Evolutionary conservation across 2,329 filamentous ascomycete species (phyloP), one percentile per base, ranked within the genome.

Genomic region (Exophiala calicioides): DNA sequence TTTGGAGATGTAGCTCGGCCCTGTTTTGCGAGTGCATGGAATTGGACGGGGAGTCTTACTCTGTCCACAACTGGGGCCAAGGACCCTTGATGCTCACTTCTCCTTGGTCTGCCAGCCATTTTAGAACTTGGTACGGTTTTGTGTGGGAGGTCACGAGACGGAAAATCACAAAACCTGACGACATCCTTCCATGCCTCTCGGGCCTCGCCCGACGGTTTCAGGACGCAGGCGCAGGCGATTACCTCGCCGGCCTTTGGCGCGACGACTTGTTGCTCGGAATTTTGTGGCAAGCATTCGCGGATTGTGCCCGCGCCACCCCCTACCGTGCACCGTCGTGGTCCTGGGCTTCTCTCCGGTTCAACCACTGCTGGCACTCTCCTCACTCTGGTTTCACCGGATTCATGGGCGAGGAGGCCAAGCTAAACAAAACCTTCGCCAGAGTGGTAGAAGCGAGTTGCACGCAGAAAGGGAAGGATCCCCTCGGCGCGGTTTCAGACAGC

Each of bases 1-100:
- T 48, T 26, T 48, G 39, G 40, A 39, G 45, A 27, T 48, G 45
- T 40, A 27, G 12, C 24, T 27, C 24, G 7, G 24, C 24, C 7
- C 24, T 27, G 24, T 12, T 27, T 12, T 27, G 24, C 24, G 24
- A 27, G 24, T 27, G 24, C 24, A 27, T 27, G 24, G 24, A 27
- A 27, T 12, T 27, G 24, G 24, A 27, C 24, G 24, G 24, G 12
- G 7, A 27, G 12, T 27, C 7, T 27, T 27, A 7, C 24, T 12
- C 24, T 27, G 7, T 27, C 24, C 7, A 7, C 24, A 27, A 7
- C n/a, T n/a, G n/a, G 12, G 12, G 12, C 24, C 24, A 27, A 27
- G 12, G 12, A 27, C 24, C 24, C 7, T 7, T 27, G 24, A 7
- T 27, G 24, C 7, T 27, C 7, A 27, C 24, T 27, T 27, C 24